These are phyloP conservation scores for Rostrohypoxylon terebratum DNA, from an alignment of 495 filamentous ascomycete genomes.

Conservation along the genomic window DNA sequence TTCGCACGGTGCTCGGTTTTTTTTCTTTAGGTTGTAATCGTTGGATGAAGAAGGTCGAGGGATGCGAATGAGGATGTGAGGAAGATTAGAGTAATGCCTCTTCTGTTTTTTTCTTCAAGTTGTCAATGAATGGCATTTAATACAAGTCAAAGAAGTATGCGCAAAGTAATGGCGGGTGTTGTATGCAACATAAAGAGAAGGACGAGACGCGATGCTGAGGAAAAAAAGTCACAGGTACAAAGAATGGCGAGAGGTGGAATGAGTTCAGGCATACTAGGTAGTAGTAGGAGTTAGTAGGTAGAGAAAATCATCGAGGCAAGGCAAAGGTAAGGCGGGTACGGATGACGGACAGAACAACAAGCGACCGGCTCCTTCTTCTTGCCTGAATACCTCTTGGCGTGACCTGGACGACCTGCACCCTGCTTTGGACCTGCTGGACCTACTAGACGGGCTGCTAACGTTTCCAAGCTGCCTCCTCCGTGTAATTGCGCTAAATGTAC, in stretches of 20 bases:
- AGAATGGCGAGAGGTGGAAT: constrained; percentile 48
- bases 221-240: constrained; percentile 37
- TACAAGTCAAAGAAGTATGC: constrained; percentile 14
- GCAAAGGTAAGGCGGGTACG: constrained; percentile 45
- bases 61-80: constrained; percentile 24
- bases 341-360: constrained; percentile 43
- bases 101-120: constrained; percentile 9
- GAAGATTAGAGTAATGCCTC: constrained; percentile 27
- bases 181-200: constrained; percentile 27
- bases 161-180: constrained; percentile 25
- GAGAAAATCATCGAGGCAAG: constrained; percentile 47
- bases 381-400: constrained; percentile 42
- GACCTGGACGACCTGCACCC: constrained; percentile 19
- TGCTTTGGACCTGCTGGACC: background rate
- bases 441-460: background rate
- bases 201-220: constrained; percentile 37
- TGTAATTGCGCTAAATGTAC: constrained; percentile 4
- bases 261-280: constrained; percentile 44
- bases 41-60: constrained; percentile 18
- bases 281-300: too few relatives aligned
- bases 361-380: constrained; percentile 41
- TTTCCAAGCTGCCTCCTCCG: background rate
- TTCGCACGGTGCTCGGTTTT: constrained; percentile 27
- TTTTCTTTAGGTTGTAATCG: too few relatives aligned
- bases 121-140: constrained; percentile 38